A percentile compares a stretch with the other conserved stretches of the same genome.
Conservation (phyloP, 768 basidiomycete genomes). For the Mycena galericulata region DNA sequence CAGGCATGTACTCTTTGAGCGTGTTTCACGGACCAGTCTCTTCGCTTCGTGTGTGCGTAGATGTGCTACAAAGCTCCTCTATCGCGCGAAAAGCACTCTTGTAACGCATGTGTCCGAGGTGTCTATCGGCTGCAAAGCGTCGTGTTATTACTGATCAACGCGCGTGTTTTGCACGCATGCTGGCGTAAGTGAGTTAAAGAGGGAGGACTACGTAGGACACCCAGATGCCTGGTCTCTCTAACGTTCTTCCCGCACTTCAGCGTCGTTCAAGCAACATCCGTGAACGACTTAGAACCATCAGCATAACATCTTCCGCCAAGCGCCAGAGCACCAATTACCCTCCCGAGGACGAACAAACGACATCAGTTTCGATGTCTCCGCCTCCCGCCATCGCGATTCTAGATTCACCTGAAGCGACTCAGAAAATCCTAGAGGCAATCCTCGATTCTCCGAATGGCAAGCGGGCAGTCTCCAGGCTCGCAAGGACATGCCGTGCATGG, state of each 20-base stretch:
- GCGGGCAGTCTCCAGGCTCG: conserved; percentile 75
- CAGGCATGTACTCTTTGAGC: conserved; percentile 14
- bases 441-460: conserved; percentile 72
- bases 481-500: conserved; percentile 81
- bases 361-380: conserved; percentile 40
- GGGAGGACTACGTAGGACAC: conserved; percentile 22
- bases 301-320: conserved; percentile 34
- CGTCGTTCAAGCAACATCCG: conserved; percentile 48
- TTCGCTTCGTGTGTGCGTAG: conserved; percentile 15
- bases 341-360: conserved; percentile 59
- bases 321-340: conserved; percentile 38
- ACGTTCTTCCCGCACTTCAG: conserved; percentile 40
- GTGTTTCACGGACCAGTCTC: conserved; percentile 27
- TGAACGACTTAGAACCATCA: conserved; percentile 47
- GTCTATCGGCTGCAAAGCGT: conserved; percentile 8
- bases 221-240: conserved; percentile 34
- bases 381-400: conserved; percentile 62
- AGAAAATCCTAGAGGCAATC: conserved; percentile 62
- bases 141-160: conserved; percentile 21
- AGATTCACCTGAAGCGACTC: conserved; percentile 42
- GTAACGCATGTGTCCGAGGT: conserved; percentile 25
- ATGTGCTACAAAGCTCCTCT: conserved; percentile 22
- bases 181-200: conserved; percentile 33
- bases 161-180: conserved; percentile 31
- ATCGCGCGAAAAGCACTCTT: conserved; percentile 10